Base-by-base conservation (phyloP, 2,329 filamentous ascomycete genomes). In the Cladosporium sp. region DNA sequence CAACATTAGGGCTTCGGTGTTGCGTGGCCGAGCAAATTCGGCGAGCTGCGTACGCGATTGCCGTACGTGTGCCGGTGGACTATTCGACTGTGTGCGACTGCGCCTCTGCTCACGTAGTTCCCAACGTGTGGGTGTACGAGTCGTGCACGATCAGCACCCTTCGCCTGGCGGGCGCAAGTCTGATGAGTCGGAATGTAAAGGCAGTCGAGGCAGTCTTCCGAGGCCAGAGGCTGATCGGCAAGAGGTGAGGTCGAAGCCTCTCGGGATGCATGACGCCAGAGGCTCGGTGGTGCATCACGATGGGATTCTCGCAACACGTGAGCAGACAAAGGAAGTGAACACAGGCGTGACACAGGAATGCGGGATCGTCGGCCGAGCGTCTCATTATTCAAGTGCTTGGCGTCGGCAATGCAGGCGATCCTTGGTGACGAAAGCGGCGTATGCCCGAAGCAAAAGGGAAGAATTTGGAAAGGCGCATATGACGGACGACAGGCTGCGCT, bases 341-440 rank as follows among this genome's bases (percentile, higher is more conserved):
- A 50, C 47, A 50, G 30, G 37, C 47, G 20, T 50, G 47, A 50
- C 47, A 50, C 47, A 50, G 47, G 47, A 50, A 50, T 37, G 47
- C 47, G 28, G 30, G 47, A 50, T 50, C 47, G 47, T 50, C 47
- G 17, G 2, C 47, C 30, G 30, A 34, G 28, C 30, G 19, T 17
- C 30, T 45, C 9, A 25, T 25, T 25, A 25, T 25, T 14, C 42
- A 17, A n/a, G 7, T n/a, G 28, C 47, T 50, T 50, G 47, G 47
- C 47, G 28, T 17, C n/a, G 43, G 25, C 15, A 37, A 49, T 50
- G 47, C 47, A 50, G 30, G 30, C 47, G 47, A 50, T 50, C 47
- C n/a, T 9, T 9, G 7, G 28, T 50, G 47, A 50, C 47, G 47
- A 22, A 20, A 36, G 47, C 47, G 47, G 47, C 47, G 34, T 49